Conservation (phyloP, 371 early-diverging fungal genomes). For the Zychaea mexicana region DNA sequence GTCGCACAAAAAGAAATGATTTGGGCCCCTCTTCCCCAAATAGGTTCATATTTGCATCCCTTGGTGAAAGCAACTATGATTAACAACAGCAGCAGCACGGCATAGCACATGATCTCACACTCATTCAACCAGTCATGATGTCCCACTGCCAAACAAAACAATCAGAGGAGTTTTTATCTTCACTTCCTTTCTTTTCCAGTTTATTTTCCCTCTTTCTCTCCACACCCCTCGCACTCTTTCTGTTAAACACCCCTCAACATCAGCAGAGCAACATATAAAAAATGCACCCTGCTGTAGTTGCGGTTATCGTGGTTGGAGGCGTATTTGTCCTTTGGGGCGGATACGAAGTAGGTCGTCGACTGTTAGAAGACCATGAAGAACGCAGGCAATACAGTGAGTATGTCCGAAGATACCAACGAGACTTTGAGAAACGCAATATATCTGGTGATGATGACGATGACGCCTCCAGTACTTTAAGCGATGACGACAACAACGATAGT, state of each 20-base stretch:
- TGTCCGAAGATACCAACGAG: not conserved
- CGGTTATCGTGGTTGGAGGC: not conserved
- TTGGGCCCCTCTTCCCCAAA: too few species aligned
- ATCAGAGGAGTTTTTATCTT: too few species aligned
- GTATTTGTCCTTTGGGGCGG: constrained; percentile 5
- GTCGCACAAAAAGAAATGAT: too few species aligned
- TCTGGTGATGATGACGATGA: not conserved
- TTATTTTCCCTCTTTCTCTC: too few species aligned
- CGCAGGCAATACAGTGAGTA: not conserved
- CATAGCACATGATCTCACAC: too few species aligned
- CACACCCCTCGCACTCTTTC: too few species aligned
- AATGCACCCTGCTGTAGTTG: constrained; percentile 6
- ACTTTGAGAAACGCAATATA: not conserved
- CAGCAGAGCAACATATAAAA: not conserved
- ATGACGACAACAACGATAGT: constrained; percentile 2
- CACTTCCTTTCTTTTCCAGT: too few species aligned
- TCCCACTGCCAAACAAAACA: too few species aligned
- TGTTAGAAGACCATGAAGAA: constrained; percentile 1
- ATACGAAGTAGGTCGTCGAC: not conserved
- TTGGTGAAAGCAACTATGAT: too few species aligned
- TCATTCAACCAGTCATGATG: too few species aligned
- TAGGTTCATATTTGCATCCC: too few species aligned
- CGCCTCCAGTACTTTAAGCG: not conserved
- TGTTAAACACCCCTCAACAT: not conserved
- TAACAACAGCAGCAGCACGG: too few species aligned